Percentiles rank a stretch among this genome's conserved stretches.
Evolutionary conservation across 192 early-diverging fungal genomes (phyloP).

Genomic region (Linnemannia zychae): DNA sequence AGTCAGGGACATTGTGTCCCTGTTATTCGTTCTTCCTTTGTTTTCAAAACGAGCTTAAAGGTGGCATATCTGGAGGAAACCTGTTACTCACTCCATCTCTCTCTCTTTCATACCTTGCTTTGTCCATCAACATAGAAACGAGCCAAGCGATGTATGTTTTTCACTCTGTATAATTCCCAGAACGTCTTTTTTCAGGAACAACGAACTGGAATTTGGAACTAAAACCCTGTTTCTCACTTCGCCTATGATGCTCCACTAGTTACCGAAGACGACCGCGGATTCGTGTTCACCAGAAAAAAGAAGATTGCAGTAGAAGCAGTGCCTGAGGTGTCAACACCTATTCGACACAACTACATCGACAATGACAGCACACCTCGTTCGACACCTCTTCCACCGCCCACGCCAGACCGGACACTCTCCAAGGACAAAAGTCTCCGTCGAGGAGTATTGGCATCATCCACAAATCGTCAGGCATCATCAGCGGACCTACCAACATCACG

Average conservation of each 20-base stretch:
- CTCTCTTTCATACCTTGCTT: not conserved
- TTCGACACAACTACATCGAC: not conserved
- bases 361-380: not conserved
- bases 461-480: not conserved
- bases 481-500: not conserved
- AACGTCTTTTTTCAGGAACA: not conserved
- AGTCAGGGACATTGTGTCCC: no score
- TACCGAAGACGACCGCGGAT: constrained; percentile 51
- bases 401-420: constrained; percentile 41
- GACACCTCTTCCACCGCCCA: constrained; percentile 19
- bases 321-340: not conserved
- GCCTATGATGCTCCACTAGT: constrained; percentile 8
- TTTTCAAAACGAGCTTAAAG: not conserved
- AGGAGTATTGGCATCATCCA: not conserved
- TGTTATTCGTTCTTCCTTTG: not conserved
- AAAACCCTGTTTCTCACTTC: not conserved
- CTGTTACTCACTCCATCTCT: not conserved
- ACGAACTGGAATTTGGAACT: not conserved
- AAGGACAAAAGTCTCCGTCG: not conserved
- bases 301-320: not conserved
- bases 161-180: not conserved
- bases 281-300: constrained; percentile 47
- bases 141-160: constrained; percentile 39
- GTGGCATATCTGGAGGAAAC: not conserved
- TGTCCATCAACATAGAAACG: constrained; percentile 15